Percentiles rank a stretch among this genome's conserved stretches.
Conservation (phyloP, 73 alveolate species). For the Durusdinium trenchii region DNA sequence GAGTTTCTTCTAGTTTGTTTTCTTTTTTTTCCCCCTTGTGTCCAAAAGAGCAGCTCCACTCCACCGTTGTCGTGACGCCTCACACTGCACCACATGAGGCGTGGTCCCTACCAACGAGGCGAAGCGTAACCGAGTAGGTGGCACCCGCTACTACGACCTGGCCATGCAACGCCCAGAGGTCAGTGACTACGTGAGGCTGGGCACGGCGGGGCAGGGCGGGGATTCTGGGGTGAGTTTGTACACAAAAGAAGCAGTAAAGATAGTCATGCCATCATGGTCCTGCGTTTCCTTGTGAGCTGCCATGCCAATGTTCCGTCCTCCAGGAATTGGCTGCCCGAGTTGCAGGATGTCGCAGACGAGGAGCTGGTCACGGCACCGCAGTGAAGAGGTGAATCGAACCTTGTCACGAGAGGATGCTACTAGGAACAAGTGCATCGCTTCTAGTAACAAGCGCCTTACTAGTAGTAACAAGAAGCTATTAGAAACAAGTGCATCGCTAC, state of each 20-base stretch:
- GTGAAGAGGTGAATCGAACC: too few species aligned
- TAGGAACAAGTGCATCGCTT: too few species aligned
- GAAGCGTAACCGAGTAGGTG: constrained; percentile 61
- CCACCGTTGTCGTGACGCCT: neutral
- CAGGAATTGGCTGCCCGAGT: constrained; percentile 58
- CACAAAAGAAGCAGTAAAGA: neutral
- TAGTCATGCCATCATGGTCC: neutral
- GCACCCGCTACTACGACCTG: constrained; percentile 83
- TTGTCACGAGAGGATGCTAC: too few species aligned
- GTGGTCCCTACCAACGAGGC: constrained; percentile 86
- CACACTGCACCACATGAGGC: neutral
- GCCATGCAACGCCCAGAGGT: constrained; percentile 41
- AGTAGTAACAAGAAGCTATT: too few species aligned
- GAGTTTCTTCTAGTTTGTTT: too few species aligned
- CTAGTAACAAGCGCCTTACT: too few species aligned
- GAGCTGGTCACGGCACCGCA: too few species aligned
- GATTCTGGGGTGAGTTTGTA: neutral
- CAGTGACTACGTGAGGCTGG: constrained; percentile 35
- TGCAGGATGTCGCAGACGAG: constrained; percentile 26
- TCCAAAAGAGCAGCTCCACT: neutral
- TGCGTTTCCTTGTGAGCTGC: neutral
- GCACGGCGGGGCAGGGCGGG: neutral
- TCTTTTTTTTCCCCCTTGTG: too few species aligned
- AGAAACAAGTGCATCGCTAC: too few species aligned
- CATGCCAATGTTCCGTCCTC: neutral